Percentiles rank a stretch among this genome's conserved stretches.
phyloP scores from a whole-genome alignment of 73 alveolate genomes.

The Paramecium sexaurelia region DNA sequence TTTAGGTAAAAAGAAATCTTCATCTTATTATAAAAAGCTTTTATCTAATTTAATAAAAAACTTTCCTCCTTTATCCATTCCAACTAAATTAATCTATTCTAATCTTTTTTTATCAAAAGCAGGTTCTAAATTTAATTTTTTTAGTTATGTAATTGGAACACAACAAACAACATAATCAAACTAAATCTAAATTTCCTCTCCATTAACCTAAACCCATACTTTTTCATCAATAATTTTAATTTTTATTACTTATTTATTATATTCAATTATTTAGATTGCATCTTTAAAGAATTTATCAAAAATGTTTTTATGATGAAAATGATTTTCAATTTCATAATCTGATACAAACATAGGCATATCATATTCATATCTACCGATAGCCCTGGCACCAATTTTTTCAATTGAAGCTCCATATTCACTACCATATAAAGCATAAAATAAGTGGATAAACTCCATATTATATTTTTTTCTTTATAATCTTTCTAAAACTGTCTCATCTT shows the following conservation, averaged over 20 bases:
- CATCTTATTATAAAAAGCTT: neutral
- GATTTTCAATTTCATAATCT: conserved; percentile 9
- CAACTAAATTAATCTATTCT: neutral
- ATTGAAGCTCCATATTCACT: conserved; percentile 43
- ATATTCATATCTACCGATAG: conserved; percentile 1
- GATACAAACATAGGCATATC: conserved; percentile 47
- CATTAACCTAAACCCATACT: neutral
- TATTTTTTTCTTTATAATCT: neutral
- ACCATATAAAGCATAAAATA: conserved; percentile 12
- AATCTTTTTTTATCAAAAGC: neutral
- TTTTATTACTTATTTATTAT: neutral
- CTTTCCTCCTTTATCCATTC: conserved; percentile 48
- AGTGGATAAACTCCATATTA: neutral
- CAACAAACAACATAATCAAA: conserved; percentile 48
- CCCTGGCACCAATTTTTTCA: neutral
- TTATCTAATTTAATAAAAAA: conserved; percentile 7
- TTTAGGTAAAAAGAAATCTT: neutral
- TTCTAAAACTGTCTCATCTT: conserved; percentile 20
- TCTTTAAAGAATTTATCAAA: neutral
- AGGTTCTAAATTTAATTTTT: neutral
- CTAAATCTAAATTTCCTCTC: neutral
- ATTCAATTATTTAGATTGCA: neutral
- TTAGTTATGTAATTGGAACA: conserved; percentile 3
- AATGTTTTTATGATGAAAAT: neutral
- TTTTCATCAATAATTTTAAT: neutral